Conservation (phyloP, 2,329 filamentous ascomycete species). For the Fusarium agapanthi region DNA sequence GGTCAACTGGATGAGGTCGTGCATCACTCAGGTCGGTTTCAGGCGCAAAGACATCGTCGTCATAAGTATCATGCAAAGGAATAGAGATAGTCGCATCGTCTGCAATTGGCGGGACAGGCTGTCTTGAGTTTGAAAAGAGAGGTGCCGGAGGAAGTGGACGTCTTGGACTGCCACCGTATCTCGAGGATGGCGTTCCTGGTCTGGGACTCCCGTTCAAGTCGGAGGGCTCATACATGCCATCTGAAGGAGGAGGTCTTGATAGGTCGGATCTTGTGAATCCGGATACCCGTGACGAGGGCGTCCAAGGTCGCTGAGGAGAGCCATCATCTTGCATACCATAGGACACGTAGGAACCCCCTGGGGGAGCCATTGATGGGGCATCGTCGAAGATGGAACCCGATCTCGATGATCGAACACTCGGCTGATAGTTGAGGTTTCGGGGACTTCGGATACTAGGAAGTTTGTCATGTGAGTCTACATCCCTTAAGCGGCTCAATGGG, state of each 20-base stretch:
- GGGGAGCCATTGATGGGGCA: slow-evolving; percentile 67
- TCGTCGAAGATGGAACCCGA: slow-evolving; percentile 63
- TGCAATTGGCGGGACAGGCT: slow-evolving; percentile 62
- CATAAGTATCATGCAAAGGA: slow-evolving; percentile 64
- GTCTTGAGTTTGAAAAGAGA: slow-evolving; percentile 71
- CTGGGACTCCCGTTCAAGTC: slow-evolving; percentile 90
- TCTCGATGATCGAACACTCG: slow-evolving; percentile 60
- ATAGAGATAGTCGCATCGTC: slow-evolving; percentile 79
- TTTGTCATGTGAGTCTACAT: slow-evolving; percentile 52
- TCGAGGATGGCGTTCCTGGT: slow-evolving; percentile 88
- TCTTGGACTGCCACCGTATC: slow-evolving; percentile 87
- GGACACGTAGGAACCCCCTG: slow-evolving; percentile 70
- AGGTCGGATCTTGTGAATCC: slow-evolving; percentile 57
- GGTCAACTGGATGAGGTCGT: slow-evolving; percentile 59
- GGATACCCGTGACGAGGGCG: slow-evolving; percentile 58
- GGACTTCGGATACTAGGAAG: slow-evolving; percentile 54
- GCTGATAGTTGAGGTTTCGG: slow-evolving; percentile 57
- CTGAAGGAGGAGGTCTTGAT: slow-evolving; percentile 74
- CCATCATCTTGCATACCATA: slow-evolving; percentile 55
- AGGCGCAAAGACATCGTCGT: slow-evolving; percentile 80
- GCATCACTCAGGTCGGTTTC: slow-evolving; percentile 63
- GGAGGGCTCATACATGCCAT: slow-evolving; percentile 80
- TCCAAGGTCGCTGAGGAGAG: slow-evolving; percentile 68
- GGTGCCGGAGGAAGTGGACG: slow-evolving; percentile 89
- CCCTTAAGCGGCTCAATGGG: slow-evolving; percentile 34